Evolutionary conservation across 208 protist genomes (phyloP).

Genomic region (Leishmania braziliensis): DNA sequence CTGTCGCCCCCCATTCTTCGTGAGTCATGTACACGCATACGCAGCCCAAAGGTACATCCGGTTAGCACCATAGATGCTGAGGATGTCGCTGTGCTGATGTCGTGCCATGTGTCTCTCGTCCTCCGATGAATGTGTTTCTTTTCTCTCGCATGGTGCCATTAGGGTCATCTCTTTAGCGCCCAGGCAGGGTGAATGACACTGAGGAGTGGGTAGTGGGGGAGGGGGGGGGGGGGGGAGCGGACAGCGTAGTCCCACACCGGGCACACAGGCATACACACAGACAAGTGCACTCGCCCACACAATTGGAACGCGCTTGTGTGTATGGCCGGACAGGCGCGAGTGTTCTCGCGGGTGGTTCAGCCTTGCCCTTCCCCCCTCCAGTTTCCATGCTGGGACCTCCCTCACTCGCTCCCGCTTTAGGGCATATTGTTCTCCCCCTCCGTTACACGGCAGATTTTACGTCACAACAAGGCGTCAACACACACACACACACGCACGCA

Average conservation of each 20-base stretch:
- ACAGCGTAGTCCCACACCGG: neutral
- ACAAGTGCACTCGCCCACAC: neutral
- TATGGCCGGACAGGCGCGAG: neutral
- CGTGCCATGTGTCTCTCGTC: neutral
- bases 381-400: neutral
- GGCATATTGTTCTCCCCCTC: neutral
- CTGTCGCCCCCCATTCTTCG: neutral
- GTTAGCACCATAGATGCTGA: neutral
- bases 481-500: neutral
- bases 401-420: neutral
- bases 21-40: neutral
- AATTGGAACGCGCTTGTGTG: neutral
- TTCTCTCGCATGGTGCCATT: neutral
- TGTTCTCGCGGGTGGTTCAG: neutral
- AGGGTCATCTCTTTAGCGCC: neutral
- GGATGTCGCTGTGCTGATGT: neutral
- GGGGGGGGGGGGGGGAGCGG: neutral
- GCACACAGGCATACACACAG: conserved; percentile 3
- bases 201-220: neutral
- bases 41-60: neutral
- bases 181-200: neutral
- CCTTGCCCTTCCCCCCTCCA: neutral
- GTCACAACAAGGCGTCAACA: neutral
- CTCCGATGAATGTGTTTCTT: neutral
- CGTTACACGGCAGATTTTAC: neutral